Percentiles rank a stretch among this genome's conserved stretches.
phyloP scores from a whole-genome alignment of 1,139 yeast genomes.

The Diutina pseudorugosa region DNA sequence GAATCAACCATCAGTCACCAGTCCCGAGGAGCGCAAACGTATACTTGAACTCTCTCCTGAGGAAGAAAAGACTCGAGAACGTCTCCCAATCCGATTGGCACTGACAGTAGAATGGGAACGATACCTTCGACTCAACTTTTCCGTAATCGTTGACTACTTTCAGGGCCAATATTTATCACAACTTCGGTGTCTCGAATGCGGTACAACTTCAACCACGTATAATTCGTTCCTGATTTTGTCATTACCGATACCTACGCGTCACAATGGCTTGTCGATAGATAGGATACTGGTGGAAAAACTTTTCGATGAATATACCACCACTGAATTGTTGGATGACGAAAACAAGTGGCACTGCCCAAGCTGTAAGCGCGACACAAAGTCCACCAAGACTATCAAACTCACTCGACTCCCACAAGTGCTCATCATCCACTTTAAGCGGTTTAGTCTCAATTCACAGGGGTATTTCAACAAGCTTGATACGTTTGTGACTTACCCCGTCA shows the following conservation, averaged over 20 bases:
- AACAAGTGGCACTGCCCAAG: constrained; percentile 86
- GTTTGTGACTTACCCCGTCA: constrained; percentile 47
- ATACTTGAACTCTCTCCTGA: constrained; percentile 47
- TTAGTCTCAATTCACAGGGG: constrained; percentile 37
- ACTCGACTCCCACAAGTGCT: constrained; percentile 64
- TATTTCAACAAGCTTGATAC: constrained; percentile 49
- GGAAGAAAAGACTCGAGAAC: constrained; percentile 68
- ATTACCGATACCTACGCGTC: constrained; percentile 51
- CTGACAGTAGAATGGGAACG: constrained; percentile 94
- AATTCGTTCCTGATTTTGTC: constrained; percentile 70
- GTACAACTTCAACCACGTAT: constrained; percentile 74
- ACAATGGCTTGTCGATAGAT: constrained; percentile 10
- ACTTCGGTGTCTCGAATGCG: constrained; percentile 65
- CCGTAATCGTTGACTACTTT: constrained; percentile 73
- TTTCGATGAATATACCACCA: constrained; percentile 53
- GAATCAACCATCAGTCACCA: constrained; percentile 38
- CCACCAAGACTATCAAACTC: constrained; percentile 56
- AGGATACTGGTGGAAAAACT: constrained; percentile 46
- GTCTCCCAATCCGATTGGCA: constrained; percentile 68
- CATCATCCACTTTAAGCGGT: constrained; percentile 71
- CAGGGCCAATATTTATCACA: constrained; percentile 88
- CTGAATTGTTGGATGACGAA: constrained; percentile 63
- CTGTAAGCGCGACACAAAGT: constrained; percentile 56
- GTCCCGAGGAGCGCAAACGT: constrained; percentile 25
- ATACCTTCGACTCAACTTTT: constrained; percentile 71